Evolutionary conservation across 371 early-diverging fungal genomes (phyloP).

Genomic region (Sporodiniella umbellata): DNA sequence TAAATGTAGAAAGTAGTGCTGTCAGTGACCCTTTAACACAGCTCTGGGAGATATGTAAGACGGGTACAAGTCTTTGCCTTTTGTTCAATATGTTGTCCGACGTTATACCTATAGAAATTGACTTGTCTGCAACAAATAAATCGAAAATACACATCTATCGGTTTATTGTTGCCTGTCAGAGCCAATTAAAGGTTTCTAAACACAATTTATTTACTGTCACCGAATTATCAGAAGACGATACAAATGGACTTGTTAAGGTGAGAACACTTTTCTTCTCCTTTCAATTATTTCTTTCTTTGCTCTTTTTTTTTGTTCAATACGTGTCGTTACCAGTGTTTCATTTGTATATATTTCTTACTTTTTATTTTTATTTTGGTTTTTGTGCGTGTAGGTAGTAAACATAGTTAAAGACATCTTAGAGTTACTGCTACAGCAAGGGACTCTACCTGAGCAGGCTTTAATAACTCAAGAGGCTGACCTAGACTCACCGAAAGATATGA

Average conservation of each 20-base stretch:
- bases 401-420: conserved; percentile 32
- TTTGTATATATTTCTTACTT: background rate
- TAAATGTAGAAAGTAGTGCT: conserved; percentile 14
- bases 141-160: conserved; percentile 79
- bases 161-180: conserved; percentile 73
- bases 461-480: conserved; percentile 12
- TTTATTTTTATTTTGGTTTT: background rate
- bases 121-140: conserved; percentile 57
- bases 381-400: conserved; percentile 33
- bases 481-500: conserved; percentile 69
- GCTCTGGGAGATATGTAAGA: conserved; percentile 85
- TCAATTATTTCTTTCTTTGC: conserved; percentile 1
- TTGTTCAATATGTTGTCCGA: conserved; percentile 75
- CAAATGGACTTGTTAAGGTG: conserved; percentile 94
- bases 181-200: conserved; percentile 65
- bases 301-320: too few relatives aligned
- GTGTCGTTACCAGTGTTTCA: background rate
- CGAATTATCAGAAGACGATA: conserved; percentile 90
- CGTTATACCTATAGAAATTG: conserved; percentile 44
- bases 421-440: conserved; percentile 27
- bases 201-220: conserved; percentile 79
- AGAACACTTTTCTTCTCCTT: too few relatives aligned
- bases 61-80: conserved; percentile 83
- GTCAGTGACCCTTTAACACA: conserved; percentile 75
- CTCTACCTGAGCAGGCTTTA: conserved; percentile 23